These are phyloP conservation scores for Coprinopsis strossmayeri DNA, from an alignment of 768 basidiomycete species.

Conservation along the genomic window DNA sequence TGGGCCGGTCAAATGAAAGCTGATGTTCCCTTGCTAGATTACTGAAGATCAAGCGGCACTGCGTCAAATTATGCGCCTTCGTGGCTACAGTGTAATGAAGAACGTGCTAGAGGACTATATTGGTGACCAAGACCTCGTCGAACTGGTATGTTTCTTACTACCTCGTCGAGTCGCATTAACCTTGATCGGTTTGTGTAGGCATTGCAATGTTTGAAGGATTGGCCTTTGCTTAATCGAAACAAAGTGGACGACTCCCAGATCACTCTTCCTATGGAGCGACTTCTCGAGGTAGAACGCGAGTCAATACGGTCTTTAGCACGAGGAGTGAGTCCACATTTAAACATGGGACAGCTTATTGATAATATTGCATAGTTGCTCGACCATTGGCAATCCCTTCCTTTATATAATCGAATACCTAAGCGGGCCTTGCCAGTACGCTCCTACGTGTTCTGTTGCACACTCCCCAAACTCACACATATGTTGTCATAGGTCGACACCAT, in stretches of 20 bases:
- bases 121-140: constrained; percentile 64
- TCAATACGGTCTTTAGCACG: constrained; percentile 51
- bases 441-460: too few species aligned
- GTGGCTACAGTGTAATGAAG: constrained; percentile 90
- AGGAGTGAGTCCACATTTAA: constrained; percentile 36
- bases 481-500: too few species aligned
- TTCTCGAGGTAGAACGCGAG: constrained; percentile 50
- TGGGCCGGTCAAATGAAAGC: background rate
- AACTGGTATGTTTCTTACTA: too few species aligned
- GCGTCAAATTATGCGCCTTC: constrained; percentile 82
- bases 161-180: too few species aligned
- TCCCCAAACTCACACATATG: too few species aligned
- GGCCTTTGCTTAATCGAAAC: constrained; percentile 83
- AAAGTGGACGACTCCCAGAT: constrained; percentile 82
- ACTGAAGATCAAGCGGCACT: constrained; percentile 77
- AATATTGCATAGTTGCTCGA: constrained; percentile 51
- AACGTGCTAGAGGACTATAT: constrained; percentile 76
- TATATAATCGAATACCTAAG: constrained; percentile 86
- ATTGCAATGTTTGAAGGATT: constrained; percentile 61
- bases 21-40: constrained; percentile 41
- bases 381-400: constrained; percentile 71
- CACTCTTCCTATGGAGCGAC: constrained; percentile 51
- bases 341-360: background rate
- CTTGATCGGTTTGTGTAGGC: too few species aligned
- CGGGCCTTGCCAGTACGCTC: constrained; percentile 28